phyloP scores from a whole-genome alignment of 2,329 filamentous ascomycete species.

The Sclerotinia borealis region DNA sequence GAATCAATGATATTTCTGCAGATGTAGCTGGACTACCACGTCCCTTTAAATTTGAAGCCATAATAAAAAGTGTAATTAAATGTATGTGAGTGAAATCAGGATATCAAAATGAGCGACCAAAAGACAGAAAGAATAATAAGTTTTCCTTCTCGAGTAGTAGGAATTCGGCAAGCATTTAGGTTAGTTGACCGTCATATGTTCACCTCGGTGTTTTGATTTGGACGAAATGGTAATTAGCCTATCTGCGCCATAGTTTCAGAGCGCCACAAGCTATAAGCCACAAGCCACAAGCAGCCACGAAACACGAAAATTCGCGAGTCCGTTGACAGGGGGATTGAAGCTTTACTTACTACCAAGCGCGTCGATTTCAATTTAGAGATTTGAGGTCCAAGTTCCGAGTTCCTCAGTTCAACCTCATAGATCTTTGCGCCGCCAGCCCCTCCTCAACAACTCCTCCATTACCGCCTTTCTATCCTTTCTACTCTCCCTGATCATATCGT shows the following conservation, averaged over 20 bases:
- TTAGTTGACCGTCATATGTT: not conserved
- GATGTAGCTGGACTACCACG: constrained; percentile 57
- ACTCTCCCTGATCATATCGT: not conserved
- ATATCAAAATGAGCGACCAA: not conserved
- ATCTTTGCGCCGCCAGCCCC: constrained; percentile 6
- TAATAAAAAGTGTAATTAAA: constrained; percentile 15
- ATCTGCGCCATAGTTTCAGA: not conserved
- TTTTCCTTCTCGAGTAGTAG: not conserved
- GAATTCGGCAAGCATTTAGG: not conserved
- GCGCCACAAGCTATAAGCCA: not conserved
- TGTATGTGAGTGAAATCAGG: not conserved
- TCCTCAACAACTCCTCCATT: not conserved
- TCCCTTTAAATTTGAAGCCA: constrained; percentile 24
- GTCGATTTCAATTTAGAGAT: constrained; percentile 12
- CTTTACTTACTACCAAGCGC: constrained; percentile 4
- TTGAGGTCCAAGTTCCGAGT: not conserved
- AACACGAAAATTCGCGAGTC: constrained; percentile 10
- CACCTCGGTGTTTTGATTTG: constrained; percentile 8
- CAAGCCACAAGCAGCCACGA: not conserved
- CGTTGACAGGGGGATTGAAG: constrained; percentile 1
- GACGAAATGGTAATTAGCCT: not conserved
- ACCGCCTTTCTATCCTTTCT: not conserved
- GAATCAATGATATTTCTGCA: constrained; percentile 78
- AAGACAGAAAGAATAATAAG: not conserved
- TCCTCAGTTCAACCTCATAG: constrained; percentile 8